Conservation (phyloP, 176 grass and related monocot genomes). For the Lolium multiflorum region DNA sequence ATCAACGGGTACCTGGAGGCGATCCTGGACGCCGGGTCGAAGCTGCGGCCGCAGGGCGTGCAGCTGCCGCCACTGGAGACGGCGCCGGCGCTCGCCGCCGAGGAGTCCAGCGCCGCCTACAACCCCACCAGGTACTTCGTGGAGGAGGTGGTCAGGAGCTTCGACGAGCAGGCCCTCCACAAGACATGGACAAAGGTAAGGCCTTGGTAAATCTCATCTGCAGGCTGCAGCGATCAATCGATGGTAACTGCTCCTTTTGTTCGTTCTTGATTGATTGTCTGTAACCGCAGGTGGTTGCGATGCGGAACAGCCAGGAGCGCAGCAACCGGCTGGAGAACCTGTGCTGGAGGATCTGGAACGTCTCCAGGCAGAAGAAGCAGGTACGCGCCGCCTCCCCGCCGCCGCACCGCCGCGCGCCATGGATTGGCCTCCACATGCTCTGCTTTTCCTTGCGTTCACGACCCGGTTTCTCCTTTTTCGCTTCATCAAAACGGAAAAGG, state of each 20-base stretch:
- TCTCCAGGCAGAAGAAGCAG: slow-evolving; percentile 90
- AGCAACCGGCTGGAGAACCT: slow-evolving; percentile 83
- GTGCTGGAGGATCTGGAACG: slow-evolving; percentile 97
- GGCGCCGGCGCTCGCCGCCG: slow-evolving; percentile 15
- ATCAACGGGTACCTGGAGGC: slow-evolving; percentile 97
- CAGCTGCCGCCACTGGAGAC: slow-evolving; percentile 45
- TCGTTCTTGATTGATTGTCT: not conserved
- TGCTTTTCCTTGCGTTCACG: not conserved
- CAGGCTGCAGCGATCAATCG: not conserved
- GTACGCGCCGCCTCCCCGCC: slow-evolving; percentile 8
- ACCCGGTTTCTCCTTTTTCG: not conserved
- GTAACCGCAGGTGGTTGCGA: slow-evolving; percentile 75
- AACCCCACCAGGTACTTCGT: slow-evolving; percentile 94
- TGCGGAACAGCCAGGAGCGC: slow-evolving; percentile 86
- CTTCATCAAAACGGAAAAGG: not conserved
- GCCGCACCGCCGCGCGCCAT: not conserved
- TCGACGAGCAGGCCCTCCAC: slow-evolving; percentile 89
- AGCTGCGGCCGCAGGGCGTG: slow-evolving; percentile 43
- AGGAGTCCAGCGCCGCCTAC: slow-evolving; percentile 46
- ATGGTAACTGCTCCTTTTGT: not conserved
- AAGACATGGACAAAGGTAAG: slow-evolving; percentile 95
- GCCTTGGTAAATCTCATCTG: no score
- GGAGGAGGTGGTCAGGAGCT: slow-evolving; percentile 89
- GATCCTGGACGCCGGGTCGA: slow-evolving; percentile 75
- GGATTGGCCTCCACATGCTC: slow-evolving; percentile 14